phyloP scores from a whole-genome alignment of 306 rosid genomes.

The Medicago lupulina region DNA sequence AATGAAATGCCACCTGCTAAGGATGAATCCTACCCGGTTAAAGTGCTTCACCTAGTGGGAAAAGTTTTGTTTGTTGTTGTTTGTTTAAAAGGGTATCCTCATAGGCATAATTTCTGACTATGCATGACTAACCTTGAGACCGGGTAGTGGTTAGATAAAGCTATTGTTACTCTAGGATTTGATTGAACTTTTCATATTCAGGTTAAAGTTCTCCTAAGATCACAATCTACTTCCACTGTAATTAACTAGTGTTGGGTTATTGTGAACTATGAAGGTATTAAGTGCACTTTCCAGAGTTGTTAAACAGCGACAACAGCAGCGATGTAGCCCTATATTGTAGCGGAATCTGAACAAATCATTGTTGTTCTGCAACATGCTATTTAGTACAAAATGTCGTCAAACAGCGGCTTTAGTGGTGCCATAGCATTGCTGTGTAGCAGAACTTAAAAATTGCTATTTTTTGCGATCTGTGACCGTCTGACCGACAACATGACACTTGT shows the following conservation, averaged over 20 bases:
- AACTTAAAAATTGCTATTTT: too few relatives aligned
- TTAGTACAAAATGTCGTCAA: too few relatives aligned
- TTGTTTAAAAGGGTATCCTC: neutral
- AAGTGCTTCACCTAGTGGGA: neutral
- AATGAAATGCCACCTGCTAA: neutral
- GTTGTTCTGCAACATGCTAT: too few relatives aligned
- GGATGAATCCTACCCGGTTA: neutral
- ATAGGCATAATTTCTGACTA: conserved; percentile 1
- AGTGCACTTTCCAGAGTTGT: neutral
- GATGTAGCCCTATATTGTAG: too few relatives aligned
- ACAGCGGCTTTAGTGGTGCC: too few relatives aligned
- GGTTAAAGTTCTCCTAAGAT: neutral
- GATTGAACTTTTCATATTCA: too few relatives aligned
- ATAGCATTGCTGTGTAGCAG: too few relatives aligned
- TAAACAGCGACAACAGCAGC: too few relatives aligned
- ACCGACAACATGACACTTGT: neutral
- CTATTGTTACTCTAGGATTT: neutral
- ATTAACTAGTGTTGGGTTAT: conserved; percentile 8
- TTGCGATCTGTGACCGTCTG: too few relatives aligned
- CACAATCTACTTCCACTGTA: neutral
- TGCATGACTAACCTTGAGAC: neutral
- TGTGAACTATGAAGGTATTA: neutral
- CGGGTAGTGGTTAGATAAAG: neutral
- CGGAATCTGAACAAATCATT: too few relatives aligned
- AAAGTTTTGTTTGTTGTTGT: neutral